A percentile compares a stretch with the other conserved stretches of the same genome.
Conservation (phyloP, 2,329 filamentous ascomycete species). For the Penicillium rolfsii region DNA sequence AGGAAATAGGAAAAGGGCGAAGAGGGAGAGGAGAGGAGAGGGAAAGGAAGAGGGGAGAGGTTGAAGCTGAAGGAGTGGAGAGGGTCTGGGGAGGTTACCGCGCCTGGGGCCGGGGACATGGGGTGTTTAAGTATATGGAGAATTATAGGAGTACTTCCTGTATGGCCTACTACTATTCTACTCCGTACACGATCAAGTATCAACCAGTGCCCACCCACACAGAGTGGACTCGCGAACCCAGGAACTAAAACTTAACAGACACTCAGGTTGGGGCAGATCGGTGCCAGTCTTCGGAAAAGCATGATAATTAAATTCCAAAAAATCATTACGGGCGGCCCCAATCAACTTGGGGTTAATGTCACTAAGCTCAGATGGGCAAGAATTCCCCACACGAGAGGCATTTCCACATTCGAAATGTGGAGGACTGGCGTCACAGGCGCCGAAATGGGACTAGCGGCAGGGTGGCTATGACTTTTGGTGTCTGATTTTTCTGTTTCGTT, state of each 20-base stretch:
- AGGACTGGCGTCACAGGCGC: slow-evolving; percentile 13
- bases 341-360: slow-evolving; percentile 10
- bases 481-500: background rate
- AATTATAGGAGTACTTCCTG: background rate
- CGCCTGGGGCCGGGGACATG: slow-evolving; percentile 31
- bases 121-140: slow-evolving; percentile 37
- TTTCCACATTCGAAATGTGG: slow-evolving; percentile 24
- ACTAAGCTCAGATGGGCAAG: slow-evolving; percentile 13
- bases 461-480: background rate
- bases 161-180: background rate
- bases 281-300: slow-evolving; percentile 7
- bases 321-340: background rate
- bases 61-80: slow-evolving; percentile 29
- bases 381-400: slow-evolving; percentile 29
- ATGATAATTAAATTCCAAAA: background rate
- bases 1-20: slow-evolving; percentile 1
- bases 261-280: slow-evolving; percentile 21
- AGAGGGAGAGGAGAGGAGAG: slow-evolving; percentile 8
- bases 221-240: background rate
- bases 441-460: slow-evolving; percentile 14
- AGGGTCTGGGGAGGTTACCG: slow-evolving; percentile 23
- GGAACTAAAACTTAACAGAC: background rate
- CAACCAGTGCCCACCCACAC: background rate
- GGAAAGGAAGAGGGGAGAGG: slow-evolving; percentile 6
- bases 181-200: background rate